Evolutionary conservation across 495 filamentous ascomycete genomes (phyloP), one percentile per base, ranked within the genome.

Genomic region (Hypoxylon perforatum): DNA sequence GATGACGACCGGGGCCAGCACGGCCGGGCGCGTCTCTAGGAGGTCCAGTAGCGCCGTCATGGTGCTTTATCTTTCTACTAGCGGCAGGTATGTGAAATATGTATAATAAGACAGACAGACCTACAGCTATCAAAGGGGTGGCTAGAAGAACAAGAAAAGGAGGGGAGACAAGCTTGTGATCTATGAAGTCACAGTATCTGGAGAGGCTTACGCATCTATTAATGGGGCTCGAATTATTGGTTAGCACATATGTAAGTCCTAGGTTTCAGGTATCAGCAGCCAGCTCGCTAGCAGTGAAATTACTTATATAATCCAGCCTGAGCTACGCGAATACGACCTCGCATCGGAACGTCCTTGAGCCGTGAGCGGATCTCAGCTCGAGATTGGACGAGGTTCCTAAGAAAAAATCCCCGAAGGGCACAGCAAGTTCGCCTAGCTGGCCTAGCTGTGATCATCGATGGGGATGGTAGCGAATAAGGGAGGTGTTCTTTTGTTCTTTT

Each of bases 1-100:
- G 10, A 75, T 47, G 17, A 71, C 25, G n/a, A 18, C 65, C 25
- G 70, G 69, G 6, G 50, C 73, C 39, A 75, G 38, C 35, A 75
- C 59, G 28, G 66, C 65, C 28, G 72, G 76, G n/a, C 67, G 70
- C 18, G 47, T 42, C 35, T 54, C 50, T 28, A 28, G 25, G 3
- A 28, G 25, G n/a, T 52, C 49, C 14, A 21, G n/a, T 11, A 38
- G 49, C 44, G 35, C 9, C 35, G 35, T 38, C 35, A 38, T 11
- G n/a, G n/a, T n/a, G 35, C 35, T 38, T 12, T 11, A 38, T 11
- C 3, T 35, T 35, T n/a, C n/a, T n/a, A 10, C 35, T 38, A 11
- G 35, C 3, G 9, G 35, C 9, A 10, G 12, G 12, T n/a, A 38
- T 11, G n/a, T n/a, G n/a, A n/a, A n/a, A n/a, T n/a, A n/a, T 38